A percentile compares a stretch with the other conserved stretches of the same genome.
Evolutionary conservation across 164 flowering plant species (phyloP).

Genomic region (Nymphaea thermarum): DNA sequence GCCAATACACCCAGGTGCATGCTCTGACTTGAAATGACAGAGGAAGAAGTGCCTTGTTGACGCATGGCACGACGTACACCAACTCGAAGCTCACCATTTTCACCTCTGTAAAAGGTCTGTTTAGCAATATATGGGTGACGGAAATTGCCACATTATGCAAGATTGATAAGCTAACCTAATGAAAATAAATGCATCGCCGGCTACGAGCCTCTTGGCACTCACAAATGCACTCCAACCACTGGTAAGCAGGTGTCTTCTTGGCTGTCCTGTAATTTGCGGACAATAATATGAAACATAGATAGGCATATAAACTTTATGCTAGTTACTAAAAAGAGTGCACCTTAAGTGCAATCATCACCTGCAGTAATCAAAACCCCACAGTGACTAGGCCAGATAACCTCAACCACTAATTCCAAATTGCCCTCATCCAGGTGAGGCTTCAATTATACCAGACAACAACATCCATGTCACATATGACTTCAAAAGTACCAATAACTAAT

Average conservation of each 20-base stretch:
- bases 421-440: no score
- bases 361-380: no score
- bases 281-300: no score
- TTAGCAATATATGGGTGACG: background rate
- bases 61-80: conserved; percentile 39
- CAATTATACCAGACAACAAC: no score
- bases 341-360: no score
- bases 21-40: conserved; percentile 39
- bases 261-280: conserved; percentile 29
- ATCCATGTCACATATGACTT: no score
- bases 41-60: conserved; percentile 17
- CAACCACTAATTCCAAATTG: no score
- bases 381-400: no score
- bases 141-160: background rate
- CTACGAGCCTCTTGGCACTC: conserved; percentile 33
- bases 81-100: conserved; percentile 38
- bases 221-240: conserved; percentile 64
- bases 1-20: conserved; percentile 60
- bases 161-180: conserved; percentile 15
- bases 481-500: no score
- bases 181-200: conserved; percentile 50
- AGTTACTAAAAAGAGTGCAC: no score
- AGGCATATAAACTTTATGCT: no score
- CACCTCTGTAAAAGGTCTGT: conserved; percentile 25
- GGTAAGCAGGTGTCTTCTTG: conserved; percentile 53